Evolutionary conservation across 2,329 filamentous ascomycete genomes (phyloP), one percentile per base, ranked within the genome.

Genomic region (Ustilaginoidea virens): DNA sequence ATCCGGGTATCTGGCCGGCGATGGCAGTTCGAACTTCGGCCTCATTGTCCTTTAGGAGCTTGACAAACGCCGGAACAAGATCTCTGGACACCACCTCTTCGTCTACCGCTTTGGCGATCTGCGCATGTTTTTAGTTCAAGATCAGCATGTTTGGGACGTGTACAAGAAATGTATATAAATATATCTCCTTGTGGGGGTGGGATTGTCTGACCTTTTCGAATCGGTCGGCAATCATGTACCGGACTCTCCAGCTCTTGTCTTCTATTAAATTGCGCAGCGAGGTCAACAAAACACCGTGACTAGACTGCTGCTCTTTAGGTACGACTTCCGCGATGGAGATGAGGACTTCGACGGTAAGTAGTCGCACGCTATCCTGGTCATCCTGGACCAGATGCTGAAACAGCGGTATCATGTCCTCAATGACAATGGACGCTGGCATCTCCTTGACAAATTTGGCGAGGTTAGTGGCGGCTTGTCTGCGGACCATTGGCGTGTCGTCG

Each of bases 401-500:
- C 42, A 96, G 71, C 50, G 87, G 83, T 62, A 98, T 94, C 82
- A 98, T 96, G 62, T 98, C 90, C 33, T 93, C 83, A 46, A 98
- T 83, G 44, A 96, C 83, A 44, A 93, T 75, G 33, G 79, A 68
- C 26, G 86, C 74, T 25, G 83, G 75, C 83, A 96, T 93, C 57
- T 90, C 83, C 63, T 92, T 93, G 48, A 96, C 81, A 49, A 98
- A 98, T 53, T 92, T 94, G 46, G 87, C 80, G 45, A 98, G 68
- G 59, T 96, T 90, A 56, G 85, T 96, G 36, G 90, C 90, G 27
- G 90, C 80, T 58, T 94, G 86, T 63, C 90, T 80, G 57, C 90
- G 79, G 40, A 98, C 90, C 90, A 98, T 98, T 25, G 90, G 90
- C 23, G 90, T 98, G 55, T 98, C 90, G 61, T 98, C 90, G 57